Conservation (phyloP, 495 filamentous ascomycete species). For the Penicillium egyptiacum region DNA sequence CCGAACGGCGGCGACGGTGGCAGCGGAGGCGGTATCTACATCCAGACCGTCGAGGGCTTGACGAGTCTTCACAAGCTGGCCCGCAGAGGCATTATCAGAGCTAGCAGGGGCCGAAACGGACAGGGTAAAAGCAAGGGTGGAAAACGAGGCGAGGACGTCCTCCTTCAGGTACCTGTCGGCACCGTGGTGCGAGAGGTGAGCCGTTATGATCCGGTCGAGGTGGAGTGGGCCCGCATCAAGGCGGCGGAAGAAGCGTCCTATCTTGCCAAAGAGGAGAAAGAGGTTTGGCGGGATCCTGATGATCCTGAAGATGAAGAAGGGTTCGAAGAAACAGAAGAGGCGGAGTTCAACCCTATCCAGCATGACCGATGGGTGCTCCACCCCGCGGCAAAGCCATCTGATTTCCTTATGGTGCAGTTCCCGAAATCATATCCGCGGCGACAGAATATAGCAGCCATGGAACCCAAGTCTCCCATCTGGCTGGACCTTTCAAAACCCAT, state of each 20-base stretch:
- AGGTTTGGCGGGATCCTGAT: conserved; percentile 2
- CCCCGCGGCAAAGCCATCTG: conserved; percentile 66
- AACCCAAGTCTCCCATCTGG: conserved; percentile 68
- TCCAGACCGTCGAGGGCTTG: conserved; percentile 87
- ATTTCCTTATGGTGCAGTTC: conserved; percentile 61
- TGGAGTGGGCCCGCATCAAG: conserved; percentile 49
- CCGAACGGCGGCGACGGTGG: conserved; percentile 97
- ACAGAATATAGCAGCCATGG: conserved; percentile 57
- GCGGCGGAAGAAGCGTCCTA: conserved; percentile 30
- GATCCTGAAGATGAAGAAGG: conserved; percentile 14
- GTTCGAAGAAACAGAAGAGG: conserved; percentile 27
- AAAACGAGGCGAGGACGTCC: conserved; percentile 77
- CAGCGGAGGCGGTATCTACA: conserved; percentile 86
- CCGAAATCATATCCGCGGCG: conserved; percentile 58
- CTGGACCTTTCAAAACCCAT: conserved; percentile 83
- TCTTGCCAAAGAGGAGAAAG: conserved; percentile 19
- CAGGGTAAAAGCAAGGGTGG: conserved; percentile 81
- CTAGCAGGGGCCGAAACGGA: conserved; percentile 78
- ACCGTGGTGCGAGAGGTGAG: conserved; percentile 83
- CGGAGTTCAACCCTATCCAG: conserved; percentile 32
- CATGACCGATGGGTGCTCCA: conserved; percentile 85
- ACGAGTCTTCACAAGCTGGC: conserved; percentile 92
- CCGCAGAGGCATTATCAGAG: conserved; percentile 71
- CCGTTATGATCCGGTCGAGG: conserved; percentile 72
- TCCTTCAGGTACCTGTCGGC: conserved; percentile 89